Evolutionary conservation across 2,329 filamentous ascomycete genomes (phyloP), one percentile per base, ranked within the genome.

Genomic region (Drechslerella dactyloides): DNA sequence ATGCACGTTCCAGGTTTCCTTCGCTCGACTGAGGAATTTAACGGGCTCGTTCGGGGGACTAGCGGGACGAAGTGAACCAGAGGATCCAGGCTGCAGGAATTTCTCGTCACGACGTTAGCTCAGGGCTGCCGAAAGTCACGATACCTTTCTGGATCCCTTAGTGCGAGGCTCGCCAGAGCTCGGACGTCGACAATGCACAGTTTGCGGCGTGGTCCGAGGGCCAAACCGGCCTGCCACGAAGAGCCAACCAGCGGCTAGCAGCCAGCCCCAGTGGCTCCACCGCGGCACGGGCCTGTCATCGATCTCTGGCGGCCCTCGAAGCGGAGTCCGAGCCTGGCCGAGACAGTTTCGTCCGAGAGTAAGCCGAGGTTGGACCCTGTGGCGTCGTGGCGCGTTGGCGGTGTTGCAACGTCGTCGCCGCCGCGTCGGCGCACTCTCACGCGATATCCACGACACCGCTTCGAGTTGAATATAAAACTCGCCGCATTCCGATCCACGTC

Each of bases 391-490:
- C 19, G 37, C 37, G 44, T 48, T 48, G 44, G 27, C 17, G 8
- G 44, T 48, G 44, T 48, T 23, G 37, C 37, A 23, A 6, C 44
- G 15, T 19, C 44, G 44, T 42, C 37, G 37, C 8, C 27, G 27
- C 27, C 27, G 8, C 27, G 27, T 33, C 27, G 27, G 3, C 27
- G 27, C 27, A 30, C 11, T 59, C 58, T 70, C 65, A 70, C 58
- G 58, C 65, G 65, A 70, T 70, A 59, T 30, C 42, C 65, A 70
- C 65, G 65, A 70, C 65, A 70, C 51, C 33, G 35, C 59, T 46
- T 44, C 17, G 19, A 40, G 23, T 46, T 21, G 44, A 23, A 44
- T 54, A 66, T 48, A 66, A 64, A 64, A 64, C 52, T 42, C 30
- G 24, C 40, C 33, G 13, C 40, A 17, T 44, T 44, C 40, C 27